Conservation (phyloP, 2,329 filamentous ascomycete species). For the Apiospora hydei region DNA sequence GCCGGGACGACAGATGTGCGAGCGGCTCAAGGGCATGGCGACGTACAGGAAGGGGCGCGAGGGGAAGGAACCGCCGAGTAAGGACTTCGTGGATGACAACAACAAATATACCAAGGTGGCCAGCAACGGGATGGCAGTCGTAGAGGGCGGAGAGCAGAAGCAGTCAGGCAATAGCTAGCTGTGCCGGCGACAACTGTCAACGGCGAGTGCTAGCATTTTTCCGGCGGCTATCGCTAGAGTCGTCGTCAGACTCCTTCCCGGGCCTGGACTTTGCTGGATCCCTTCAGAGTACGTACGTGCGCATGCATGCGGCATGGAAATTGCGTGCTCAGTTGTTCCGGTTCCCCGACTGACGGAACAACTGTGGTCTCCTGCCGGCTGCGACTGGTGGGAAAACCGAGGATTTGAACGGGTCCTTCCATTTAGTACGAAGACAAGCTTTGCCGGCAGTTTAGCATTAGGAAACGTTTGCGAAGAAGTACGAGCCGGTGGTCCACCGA, state of each 20-base stretch:
- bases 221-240: background rate
- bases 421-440: conserved; percentile 3
- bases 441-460: background rate
- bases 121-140: background rate
- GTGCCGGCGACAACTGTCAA: background rate
- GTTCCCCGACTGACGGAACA: background rate
- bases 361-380: background rate
- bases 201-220: no score
- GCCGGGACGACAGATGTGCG: conserved; percentile 28
- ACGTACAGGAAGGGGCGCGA: background rate
- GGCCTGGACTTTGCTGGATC: no score
- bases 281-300: background rate
- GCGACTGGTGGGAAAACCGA: conserved; percentile 3
- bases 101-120: background rate
- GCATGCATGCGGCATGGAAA: background rate
- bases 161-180: background rate
- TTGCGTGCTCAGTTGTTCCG: background rate
- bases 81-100: background rate
- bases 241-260: no score
- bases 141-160: background rate
- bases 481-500: background rate
- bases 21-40: conserved; percentile 28
- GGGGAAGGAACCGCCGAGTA: background rate
- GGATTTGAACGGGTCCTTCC: background rate
- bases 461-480: background rate